Evolutionary conservation across 257 asterid genomes (phyloP).

Genomic region (Solanum rostratum): DNA sequence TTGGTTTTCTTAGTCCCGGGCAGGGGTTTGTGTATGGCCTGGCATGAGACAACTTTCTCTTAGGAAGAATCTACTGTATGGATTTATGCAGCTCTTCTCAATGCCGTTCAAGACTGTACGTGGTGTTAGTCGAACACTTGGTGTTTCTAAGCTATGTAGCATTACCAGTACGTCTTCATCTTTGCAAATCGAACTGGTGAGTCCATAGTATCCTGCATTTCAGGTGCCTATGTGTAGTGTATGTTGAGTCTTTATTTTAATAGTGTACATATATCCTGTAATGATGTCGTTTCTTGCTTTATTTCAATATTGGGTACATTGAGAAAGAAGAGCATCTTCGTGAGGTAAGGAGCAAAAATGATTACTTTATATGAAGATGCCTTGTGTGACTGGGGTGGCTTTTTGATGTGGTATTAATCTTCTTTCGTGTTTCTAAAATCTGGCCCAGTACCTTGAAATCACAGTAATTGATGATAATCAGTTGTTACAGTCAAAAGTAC

Average conservation of each 20-base stretch:
- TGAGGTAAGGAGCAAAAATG: background rate
- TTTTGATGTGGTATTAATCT: background rate
- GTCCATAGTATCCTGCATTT: background rate
- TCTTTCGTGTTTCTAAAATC: background rate
- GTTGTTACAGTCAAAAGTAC: background rate
- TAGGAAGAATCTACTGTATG: conserved; percentile 72
- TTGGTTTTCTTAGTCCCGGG: conserved; percentile 30
- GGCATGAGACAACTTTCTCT: conserved; percentile 74
- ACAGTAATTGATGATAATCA: background rate
- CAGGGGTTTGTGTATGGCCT: conserved; percentile 78
- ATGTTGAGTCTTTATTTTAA: background rate
- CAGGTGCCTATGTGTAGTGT: background rate
- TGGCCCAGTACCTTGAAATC: background rate
- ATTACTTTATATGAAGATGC: background rate
- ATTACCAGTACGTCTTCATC: conserved; percentile 48
- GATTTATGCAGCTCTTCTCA: conserved; percentile 62
- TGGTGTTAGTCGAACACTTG: conserved; percentile 53
- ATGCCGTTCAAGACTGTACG: conserved; percentile 78
- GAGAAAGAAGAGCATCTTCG: background rate
- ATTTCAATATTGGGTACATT: background rate
- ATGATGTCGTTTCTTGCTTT: background rate
- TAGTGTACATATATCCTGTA: background rate
- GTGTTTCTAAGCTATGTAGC: conserved; percentile 75
- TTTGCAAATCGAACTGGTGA: conserved; percentile 82
- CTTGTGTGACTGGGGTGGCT: background rate